Evolutionary conservation across 768 basidiomycete genomes (phyloP).

Genomic region (Pleurotus tuoliensis): DNA sequence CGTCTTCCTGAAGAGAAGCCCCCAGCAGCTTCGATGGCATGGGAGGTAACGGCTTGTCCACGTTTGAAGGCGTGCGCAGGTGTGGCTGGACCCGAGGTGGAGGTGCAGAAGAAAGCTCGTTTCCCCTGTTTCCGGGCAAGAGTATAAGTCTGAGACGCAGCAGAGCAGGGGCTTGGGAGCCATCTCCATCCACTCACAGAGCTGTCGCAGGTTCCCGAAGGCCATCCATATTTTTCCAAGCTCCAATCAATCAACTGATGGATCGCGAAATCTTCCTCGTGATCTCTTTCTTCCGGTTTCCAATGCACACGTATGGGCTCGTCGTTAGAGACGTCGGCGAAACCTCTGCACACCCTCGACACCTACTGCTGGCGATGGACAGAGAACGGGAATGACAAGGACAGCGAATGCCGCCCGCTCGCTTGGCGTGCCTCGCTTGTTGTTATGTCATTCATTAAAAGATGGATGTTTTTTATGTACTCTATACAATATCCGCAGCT

Average conservation of each 20-base stretch:
- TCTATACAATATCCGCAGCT: not conserved
- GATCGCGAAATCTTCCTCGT: slow-evolving; percentile 5
- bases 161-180: not conserved
- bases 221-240: not conserved
- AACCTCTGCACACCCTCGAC: not conserved
- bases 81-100: slow-evolving; percentile 10
- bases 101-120: slow-evolving; percentile 9
- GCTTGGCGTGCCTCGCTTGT: not conserved
- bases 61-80: slow-evolving; percentile 14
- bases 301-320: slow-evolving; percentile 2
- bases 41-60: slow-evolving; percentile 35
- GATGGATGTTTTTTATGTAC: too few relatives aligned
- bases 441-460: too few relatives aligned
- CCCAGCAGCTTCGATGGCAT: slow-evolving; percentile 22
- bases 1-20: slow-evolving; percentile 17
- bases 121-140: not conserved
- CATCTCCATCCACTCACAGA: not conserved
- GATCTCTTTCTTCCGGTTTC: slow-evolving; percentile 4
- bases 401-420: not conserved
- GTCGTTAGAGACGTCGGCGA: slow-evolving; percentile 2
- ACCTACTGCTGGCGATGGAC: too few relatives aligned
- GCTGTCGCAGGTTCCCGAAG: not conserved
- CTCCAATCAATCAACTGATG: slow-evolving; percentile 9
- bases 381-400: not conserved
- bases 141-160: not conserved